phyloP scores from a whole-genome alignment of 129 eudicot genomes.

The Scalesia atractyloides region DNA sequence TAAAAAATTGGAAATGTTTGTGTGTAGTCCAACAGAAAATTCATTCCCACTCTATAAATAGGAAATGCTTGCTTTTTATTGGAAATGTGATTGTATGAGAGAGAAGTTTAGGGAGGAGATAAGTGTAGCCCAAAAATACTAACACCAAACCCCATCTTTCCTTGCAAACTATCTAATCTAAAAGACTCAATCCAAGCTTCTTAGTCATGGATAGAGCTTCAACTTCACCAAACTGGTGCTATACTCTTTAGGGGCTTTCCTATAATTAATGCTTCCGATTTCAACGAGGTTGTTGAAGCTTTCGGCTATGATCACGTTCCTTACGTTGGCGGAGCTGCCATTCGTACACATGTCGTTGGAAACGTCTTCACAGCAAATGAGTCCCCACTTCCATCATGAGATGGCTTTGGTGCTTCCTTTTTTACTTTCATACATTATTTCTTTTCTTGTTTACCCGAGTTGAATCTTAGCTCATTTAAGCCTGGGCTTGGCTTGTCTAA shows the following conservation, averaged over 20 bases:
- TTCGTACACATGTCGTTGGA: conserved; percentile 45
- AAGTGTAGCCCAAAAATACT: not conserved
- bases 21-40: not conserved
- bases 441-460: not conserved
- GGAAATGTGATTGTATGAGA: too few relatives aligned
- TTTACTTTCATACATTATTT: not conserved
- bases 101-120: not conserved
- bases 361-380: conserved; percentile 12
- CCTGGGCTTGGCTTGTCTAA: too few relatives aligned
- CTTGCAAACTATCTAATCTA: conserved; percentile 6
- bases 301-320: conserved; percentile 12
- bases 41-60: too few relatives aligned
- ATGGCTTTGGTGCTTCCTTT: not conserved
- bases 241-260: conserved; percentile 28
- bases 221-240: conserved; percentile 17
- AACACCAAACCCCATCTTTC: not conserved
- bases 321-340: conserved; percentile 36
- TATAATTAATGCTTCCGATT: conserved; percentile 45
- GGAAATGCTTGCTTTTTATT: too few relatives aligned
- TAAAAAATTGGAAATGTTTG: too few relatives aligned
- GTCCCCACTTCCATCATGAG: conserved; percentile 15
- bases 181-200: conserved; percentile 36
- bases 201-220: conserved; percentile 36
- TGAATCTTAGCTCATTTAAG: not conserved
- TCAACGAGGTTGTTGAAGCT: conserved; percentile 45